Percentiles rank a stretch among this genome's conserved stretches.
phyloP scores from a whole-genome alignment of 176 grass and related monocot species.

The Eragrostis curvula region DNA sequence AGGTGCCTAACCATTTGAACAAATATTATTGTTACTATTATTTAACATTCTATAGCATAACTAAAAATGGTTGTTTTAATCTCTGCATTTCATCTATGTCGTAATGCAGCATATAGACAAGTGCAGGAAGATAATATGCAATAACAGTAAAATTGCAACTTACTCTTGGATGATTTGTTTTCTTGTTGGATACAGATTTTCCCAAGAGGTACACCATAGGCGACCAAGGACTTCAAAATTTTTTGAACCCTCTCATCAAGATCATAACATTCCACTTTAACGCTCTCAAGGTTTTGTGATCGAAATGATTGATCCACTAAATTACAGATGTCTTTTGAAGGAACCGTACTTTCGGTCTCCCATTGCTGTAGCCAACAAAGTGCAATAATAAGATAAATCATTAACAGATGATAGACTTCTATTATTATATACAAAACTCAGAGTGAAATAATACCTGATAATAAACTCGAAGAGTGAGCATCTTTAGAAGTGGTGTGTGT shows the following conservation, averaged over 20 bases:
- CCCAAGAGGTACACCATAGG: slow-evolving; percentile 8
- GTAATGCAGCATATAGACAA: not conserved
- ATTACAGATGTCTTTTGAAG: not conserved
- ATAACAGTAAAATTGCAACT: not conserved
- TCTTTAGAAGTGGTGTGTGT: slow-evolving; percentile 16
- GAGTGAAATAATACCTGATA: too few species aligned
- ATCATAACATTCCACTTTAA: slow-evolving; percentile 11
- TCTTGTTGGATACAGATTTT: slow-evolving; percentile 5
- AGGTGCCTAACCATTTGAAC: too few species aligned
- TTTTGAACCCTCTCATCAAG: not conserved
- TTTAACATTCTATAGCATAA: too few species aligned
- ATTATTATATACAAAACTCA: not conserved
- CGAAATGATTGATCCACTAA: not conserved
- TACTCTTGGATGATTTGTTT: not conserved
- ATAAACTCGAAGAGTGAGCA: not conserved
- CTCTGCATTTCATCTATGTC: too few species aligned
- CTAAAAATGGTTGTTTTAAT: too few species aligned
- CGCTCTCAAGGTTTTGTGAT: slow-evolving; percentile 17
- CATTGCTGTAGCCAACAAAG: not conserved
- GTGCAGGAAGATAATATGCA: too few species aligned
- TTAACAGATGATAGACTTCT: not conserved
- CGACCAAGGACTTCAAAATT: slow-evolving; percentile 2
- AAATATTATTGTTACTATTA: too few species aligned
- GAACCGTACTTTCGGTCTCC: not conserved
- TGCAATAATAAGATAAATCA: not conserved